Conservation (phyloP, 2,329 filamentous ascomycete genomes). For the Aureobasidium mangrovei region DNA sequence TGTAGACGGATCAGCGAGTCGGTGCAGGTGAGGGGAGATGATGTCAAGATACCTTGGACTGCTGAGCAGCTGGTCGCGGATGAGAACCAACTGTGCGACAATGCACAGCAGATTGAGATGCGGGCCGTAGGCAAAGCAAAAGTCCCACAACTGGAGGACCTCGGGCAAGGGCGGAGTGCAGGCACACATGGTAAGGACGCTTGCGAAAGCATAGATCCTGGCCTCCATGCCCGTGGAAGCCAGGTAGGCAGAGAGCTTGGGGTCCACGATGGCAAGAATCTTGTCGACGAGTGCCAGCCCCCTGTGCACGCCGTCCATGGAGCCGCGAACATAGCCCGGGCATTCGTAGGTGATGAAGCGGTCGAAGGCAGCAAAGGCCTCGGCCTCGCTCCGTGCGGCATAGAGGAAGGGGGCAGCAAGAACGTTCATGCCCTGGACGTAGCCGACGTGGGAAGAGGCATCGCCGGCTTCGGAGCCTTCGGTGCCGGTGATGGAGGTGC, state of each 20-base stretch:
- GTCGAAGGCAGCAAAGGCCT: conserved; percentile 88
- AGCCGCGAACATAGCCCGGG: conserved; percentile 86
- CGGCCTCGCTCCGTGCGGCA: conserved; percentile 84
- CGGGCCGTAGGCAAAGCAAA: conserved; percentile 88
- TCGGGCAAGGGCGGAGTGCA: conserved; percentile 93
- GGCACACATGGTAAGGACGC: conserved; percentile 86
- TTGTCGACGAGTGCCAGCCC: conserved; percentile 87
- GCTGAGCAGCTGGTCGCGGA: conserved; percentile 72
- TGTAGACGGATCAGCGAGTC: conserved; percentile 34
- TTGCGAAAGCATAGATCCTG: conserved; percentile 93
- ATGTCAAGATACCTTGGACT: conserved; percentile 61
- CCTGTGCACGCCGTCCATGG: conserved; percentile 94
- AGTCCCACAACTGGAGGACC: conserved; percentile 91
- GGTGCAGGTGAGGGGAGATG: not conserved
- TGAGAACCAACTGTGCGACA: conserved; percentile 84
- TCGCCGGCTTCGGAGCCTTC: conserved; percentile 54
- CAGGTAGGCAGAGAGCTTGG: conserved; percentile 75
- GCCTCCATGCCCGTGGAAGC: conserved; percentile 81
- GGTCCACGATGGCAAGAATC: conserved; percentile 83
- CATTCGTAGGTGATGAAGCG: conserved; percentile 79
- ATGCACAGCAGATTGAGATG: conserved; percentile 96
- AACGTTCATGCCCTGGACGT: conserved; percentile 99
- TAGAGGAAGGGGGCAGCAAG: conserved; percentile 93
- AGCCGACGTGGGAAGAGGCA: conserved; percentile 62
- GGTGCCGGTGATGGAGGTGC: conserved; percentile 43